Base-by-base conservation (phyloP, 2,329 filamentous ascomycete species). In the Acrocalymma vagum region DNA sequence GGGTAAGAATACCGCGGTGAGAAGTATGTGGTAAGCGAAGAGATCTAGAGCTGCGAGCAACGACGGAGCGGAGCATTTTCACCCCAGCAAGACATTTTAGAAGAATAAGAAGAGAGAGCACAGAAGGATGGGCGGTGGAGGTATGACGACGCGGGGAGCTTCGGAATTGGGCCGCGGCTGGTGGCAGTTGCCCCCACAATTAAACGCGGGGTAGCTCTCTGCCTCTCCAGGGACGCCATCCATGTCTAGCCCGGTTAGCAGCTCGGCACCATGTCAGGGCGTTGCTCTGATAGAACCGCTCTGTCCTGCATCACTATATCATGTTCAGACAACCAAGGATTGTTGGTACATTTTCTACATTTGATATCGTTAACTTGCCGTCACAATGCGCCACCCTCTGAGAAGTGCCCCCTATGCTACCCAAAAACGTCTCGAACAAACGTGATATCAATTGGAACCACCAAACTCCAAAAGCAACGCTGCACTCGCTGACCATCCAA, bases 31-130 rank as follows among this genome's bases (percentile, higher is more conserved):
- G 32, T 14, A 29, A 23, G 8, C 31, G 34, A 36, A 29, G 24
- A 15, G 28, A 32, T 15, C 40, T 42, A 37, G 49, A 31, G 29
- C 49, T 48, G 25, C 61, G 56, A 47, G 43, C 37, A 26, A 60
- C 33, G 25, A 62, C 45, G 38, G 55, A 45, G 39, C 61, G 60
- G 11, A 65, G 48, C 64, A 69, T 69, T 32, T 48, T 62, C 36
- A 37, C 16, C 18, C 29, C 37, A 15, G 28, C 20, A 32, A 49
- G n/a, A 22, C 57, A 62, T 59, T n/a, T n/a, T 21, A 22, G 32
- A 26, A 27, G 25, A 30, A 22, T 30, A 29, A 38, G 15, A 11
- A 26, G 16, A 14, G 35, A 28, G 20, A 29, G n/a, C 20, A 29
- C 9, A 15, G 26, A 36, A 36, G 26, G 32, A 24, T 25, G 29